Base-by-base conservation (phyloP, 768 basidiomycete species). In the Xerocomellus amylosporus region DNA sequence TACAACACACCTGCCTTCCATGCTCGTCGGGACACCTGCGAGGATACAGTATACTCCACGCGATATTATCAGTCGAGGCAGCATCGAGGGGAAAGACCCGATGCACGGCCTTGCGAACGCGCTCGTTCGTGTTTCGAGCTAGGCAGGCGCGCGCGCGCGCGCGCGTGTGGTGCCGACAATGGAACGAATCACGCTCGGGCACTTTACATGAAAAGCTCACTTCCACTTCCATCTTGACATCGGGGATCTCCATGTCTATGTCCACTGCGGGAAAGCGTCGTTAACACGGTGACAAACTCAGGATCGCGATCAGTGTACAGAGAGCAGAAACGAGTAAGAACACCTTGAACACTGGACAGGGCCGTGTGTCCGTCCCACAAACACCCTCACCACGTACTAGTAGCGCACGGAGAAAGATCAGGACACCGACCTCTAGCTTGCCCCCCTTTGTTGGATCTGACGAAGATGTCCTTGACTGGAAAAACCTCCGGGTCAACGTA, bases 51-150 rank as follows among this genome's bases (percentile, higher is more conserved):
- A n/a, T n/a, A n/a, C n/a, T n/a, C 77, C 77, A 79, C 10, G 63
- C 22, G 1, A 20, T 36, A 15, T 63, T 44, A n/a, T 65, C 59
- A 2, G 14, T 46, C 8, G 41, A 28, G 4, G 43, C 17, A 14
- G 9, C 9, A 8, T 64, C 58, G 20, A 62, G 33, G 20, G 54
- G 43, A 58, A 66, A 41, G 41, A 60, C 46, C 65, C 65, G 49
- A 49, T 65, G 60, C 0, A 85, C 68, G 2, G 73, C 64, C 19
- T 66, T 71, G 26, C 77, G 73, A 33, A 87, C 10, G 66, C 64
- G 8, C 64, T 56, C 33, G 67, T 65, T n/a, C 82, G 74, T 15
- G 67, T 55, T 30, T 64, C 51, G 30, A 63, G 46, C 78, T 81
- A 33, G 13, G 51, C 31, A n/a, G 46, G 14, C 60, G 45, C 30